Evolutionary conservation across 371 early-diverging fungal genomes (phyloP).

Genomic region (Cokeromyces recurvatus): DNA sequence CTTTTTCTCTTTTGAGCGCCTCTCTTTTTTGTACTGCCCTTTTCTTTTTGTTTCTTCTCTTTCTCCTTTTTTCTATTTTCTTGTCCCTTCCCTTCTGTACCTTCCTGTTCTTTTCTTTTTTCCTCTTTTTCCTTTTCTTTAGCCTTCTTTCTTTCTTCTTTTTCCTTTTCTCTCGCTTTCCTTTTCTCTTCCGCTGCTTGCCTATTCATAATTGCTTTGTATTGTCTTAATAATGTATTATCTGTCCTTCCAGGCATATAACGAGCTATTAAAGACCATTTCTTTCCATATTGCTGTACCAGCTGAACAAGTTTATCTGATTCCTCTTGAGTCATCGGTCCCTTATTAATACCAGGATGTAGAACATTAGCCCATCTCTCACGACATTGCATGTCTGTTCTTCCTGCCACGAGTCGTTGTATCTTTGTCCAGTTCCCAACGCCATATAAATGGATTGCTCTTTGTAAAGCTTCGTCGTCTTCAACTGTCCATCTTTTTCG

Average conservation of each 20-base stretch:
- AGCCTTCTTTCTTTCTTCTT: not conserved
- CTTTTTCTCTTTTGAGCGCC: no score
- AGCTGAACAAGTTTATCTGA: slow-evolving; percentile 5
- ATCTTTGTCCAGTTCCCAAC: slow-evolving; percentile 74
- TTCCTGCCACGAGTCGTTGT: slow-evolving; percentile 62
- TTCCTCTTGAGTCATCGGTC: slow-evolving; percentile 51
- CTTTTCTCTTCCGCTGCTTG: not conserved
- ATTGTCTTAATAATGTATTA: slow-evolving; percentile 20
- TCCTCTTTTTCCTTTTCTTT: not conserved
- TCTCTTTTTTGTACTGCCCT: no score
- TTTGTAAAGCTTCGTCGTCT: slow-evolving; percentile 68
- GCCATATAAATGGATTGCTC: slow-evolving; percentile 67
- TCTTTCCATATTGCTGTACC: slow-evolving; percentile 20
- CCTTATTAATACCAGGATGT: slow-evolving; percentile 55
- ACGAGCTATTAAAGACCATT: slow-evolving; percentile 27
- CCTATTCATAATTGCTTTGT: not conserved
- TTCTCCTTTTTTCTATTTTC: not conserved
- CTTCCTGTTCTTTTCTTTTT: not conserved
- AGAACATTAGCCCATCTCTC: slow-evolving; percentile 79
- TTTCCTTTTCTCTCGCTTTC: not conserved
- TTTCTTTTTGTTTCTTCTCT: not conserved
- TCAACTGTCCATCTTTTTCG: slow-evolving; percentile 70
- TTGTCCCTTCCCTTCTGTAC: not conserved
- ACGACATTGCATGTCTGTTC: slow-evolving; percentile 87
- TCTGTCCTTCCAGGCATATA: slow-evolving; percentile 36